phyloP scores from a whole-genome alignment of 805 yeast genomes.

The Pichia phayaonensis region DNA sequence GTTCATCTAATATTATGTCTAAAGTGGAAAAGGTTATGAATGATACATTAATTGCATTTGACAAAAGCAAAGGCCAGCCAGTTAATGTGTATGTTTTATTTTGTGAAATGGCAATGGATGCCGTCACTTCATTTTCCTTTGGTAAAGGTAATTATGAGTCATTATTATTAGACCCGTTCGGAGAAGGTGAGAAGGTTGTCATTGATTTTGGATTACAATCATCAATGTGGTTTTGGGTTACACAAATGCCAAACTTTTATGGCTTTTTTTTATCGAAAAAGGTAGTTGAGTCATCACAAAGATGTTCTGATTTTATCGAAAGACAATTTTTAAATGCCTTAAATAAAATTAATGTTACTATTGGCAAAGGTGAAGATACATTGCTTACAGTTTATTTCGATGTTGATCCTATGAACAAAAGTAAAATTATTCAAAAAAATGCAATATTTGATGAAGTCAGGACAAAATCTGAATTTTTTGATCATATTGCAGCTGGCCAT shows the following conservation, averaged over 20 bases:
- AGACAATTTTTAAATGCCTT: conserved; percentile 21
- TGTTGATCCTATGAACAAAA: not conserved
- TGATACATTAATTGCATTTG: conserved; percentile 21
- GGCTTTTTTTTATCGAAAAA: conserved; percentile 32
- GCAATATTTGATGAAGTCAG: conserved; percentile 15
- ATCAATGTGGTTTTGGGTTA: conserved; percentile 59
- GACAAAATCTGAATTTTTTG: conserved; percentile 45
- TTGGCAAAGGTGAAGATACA: conserved; percentile 13
- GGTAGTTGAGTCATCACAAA: conserved; percentile 31
- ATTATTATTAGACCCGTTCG: conserved; percentile 32
- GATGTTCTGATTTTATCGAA: conserved; percentile 40
- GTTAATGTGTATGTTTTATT: conserved; percentile 56
- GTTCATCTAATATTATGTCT: conserved; percentile 25
- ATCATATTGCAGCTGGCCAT: conserved; percentile 72
- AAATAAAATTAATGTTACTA: conserved; percentile 11
- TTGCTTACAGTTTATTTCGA: conserved; percentile 20
- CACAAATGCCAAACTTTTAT: conserved; percentile 50
- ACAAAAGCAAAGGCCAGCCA: conserved; percentile 18
- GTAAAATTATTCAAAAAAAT: conserved; percentile 5
- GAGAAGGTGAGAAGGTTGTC: conserved; percentile 35
- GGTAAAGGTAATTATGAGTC: conserved; percentile 43
- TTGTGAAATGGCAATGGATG: conserved; percentile 68
- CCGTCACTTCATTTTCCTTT: conserved; percentile 51
- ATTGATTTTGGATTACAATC: conserved; percentile 42
- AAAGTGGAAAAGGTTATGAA: conserved; percentile 30